Evolutionary conservation across 2,329 filamentous ascomycete genomes (phyloP).

Genomic region (Fusarium sp.): DNA sequence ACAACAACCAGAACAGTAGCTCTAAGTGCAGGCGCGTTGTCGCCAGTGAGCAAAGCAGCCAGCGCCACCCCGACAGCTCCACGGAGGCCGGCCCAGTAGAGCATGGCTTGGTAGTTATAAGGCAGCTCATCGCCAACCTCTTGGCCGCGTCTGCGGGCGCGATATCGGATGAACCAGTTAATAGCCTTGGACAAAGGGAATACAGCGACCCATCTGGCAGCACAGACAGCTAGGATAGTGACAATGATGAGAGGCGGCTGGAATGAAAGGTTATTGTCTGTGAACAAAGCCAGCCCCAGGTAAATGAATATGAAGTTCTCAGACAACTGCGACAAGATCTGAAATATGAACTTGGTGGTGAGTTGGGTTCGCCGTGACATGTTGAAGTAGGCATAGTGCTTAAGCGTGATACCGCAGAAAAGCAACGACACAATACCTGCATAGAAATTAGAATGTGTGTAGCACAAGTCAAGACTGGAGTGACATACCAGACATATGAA

Average conservation of each 20-base stretch:
- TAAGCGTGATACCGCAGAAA: constrained; percentile 97
- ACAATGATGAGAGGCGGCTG: constrained; percentile 96
- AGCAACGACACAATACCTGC: constrained; percentile 92
- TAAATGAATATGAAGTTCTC: constrained; percentile 99
- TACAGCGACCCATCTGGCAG: constrained; percentile 90
- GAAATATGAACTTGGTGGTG: constrained; percentile 97
- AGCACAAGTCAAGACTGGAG: neutral
- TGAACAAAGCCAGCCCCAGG: constrained; percentile 92
- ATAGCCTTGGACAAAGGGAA: constrained; percentile 91
- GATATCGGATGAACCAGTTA: constrained; percentile 91
- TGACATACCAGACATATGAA: constrained; percentile 88
- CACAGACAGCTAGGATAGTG: constrained; percentile 89
- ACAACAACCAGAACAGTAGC: constrained; percentile 98
- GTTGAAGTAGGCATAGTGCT: constrained; percentile 99
- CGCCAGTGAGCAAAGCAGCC: constrained; percentile 85
- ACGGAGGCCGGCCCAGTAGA: constrained; percentile 98
- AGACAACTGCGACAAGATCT: constrained; percentile 90
- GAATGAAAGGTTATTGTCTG: constrained; percentile 86
- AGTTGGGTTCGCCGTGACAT: constrained; percentile 98
- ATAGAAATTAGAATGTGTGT: constrained; percentile 13
- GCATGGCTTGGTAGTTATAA: constrained; percentile 97
- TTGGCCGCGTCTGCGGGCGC: constrained; percentile 76
- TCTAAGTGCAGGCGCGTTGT: constrained; percentile 82
- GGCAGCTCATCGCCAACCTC: constrained; percentile 89
- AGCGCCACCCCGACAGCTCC: constrained; percentile 96